Base-by-base conservation (phyloP, 192 early-diverging fungal species). In the Podila clonocystis region DNA sequence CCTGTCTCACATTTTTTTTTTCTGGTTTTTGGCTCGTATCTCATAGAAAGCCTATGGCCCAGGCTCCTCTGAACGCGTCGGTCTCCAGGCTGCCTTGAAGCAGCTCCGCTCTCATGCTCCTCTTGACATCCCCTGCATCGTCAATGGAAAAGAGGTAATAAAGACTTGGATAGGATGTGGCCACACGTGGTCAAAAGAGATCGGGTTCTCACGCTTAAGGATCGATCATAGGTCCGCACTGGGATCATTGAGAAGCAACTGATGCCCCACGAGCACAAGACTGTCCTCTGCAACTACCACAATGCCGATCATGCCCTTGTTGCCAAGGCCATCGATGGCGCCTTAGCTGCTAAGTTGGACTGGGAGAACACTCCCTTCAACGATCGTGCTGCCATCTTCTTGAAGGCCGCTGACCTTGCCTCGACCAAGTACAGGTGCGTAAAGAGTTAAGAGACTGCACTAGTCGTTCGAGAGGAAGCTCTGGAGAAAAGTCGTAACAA, bases 331-430 rank as follows among this genome's bases (percentile, higher is more conserved):
- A 98, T 99, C 70, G 91, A 93, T 63, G 93, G 91, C 61, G 94
- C 96, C n/a, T 85, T 97, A 62, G 86, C 76, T 24, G 96, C 94
- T 63, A 95, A 97, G 85, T 83, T 87, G 66, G 88, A 86, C 45
- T 99, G 97, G 97, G 97, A 97, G 85, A 86, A 90, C 58, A 91
- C 97, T 88, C 95, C 95, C 22, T 94, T 97, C 85, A 93, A 90
- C 82, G 97, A 98, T 73, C 95, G 97, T 67, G 91, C 92, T 74
- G 94, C 96, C 58, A 95, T 99, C 82, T 97, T 99, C 87, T 86
- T 99, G 82, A 96, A 97, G 85, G 97, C 97, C 12, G 97, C 97
- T 63, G 97, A 99, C 82, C 85, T 99, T 63, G 82, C 96, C 11
- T 63, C 94, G 24, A 85, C 82, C 74, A 99, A 99, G 86, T 96